These are phyloP conservation scores for Spirogloea muscicola DNA, from an alignment of 139 green algal genomes.

Conservation along the genomic window DNA sequence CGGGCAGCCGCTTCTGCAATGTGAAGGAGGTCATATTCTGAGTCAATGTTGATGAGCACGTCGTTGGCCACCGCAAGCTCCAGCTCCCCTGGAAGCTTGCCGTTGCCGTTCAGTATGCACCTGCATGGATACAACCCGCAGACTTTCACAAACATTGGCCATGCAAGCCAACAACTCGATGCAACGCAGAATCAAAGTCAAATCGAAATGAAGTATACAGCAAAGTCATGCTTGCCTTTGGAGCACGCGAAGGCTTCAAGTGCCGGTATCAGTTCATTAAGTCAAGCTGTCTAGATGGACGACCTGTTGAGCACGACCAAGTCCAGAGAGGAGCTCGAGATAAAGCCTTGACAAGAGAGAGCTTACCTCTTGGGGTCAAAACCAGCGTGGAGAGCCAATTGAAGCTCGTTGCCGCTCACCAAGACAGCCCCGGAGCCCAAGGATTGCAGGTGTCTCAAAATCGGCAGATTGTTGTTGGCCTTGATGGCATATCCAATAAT, in stretches of 20 bases:
- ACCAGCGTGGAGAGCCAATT: constrained; percentile 74
- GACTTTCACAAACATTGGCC: background rate
- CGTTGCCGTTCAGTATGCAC: constrained; percentile 88
- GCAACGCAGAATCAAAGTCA: too few species aligned
- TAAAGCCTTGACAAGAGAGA: background rate
- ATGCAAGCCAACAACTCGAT: background rate
- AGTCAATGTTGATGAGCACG: constrained; percentile 92
- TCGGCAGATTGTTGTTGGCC: constrained; percentile 95
- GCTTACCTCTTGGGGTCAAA: constrained; percentile 81
- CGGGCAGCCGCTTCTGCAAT: constrained; percentile 55
- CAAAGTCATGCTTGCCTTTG: background rate
- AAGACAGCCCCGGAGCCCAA: constrained; percentile 79
- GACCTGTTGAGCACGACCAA: background rate
- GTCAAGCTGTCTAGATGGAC: background rate
- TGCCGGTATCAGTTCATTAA: background rate
- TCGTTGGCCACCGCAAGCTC: constrained; percentile 77
- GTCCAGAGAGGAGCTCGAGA: background rate
- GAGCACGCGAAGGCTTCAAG: background rate
- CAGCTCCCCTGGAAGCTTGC: constrained; percentile 91
- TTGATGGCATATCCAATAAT: constrained; percentile 97
- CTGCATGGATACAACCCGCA: constrained; percentile 31
- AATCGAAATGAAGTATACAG: too few species aligned
- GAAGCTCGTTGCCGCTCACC: constrained; percentile 93
- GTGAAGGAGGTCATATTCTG: constrained; percentile 92
- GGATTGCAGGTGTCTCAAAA: constrained; percentile 75